Base-by-base conservation (phyloP, 164 flowering plant species). In the Buxus sempervirens region DNA sequence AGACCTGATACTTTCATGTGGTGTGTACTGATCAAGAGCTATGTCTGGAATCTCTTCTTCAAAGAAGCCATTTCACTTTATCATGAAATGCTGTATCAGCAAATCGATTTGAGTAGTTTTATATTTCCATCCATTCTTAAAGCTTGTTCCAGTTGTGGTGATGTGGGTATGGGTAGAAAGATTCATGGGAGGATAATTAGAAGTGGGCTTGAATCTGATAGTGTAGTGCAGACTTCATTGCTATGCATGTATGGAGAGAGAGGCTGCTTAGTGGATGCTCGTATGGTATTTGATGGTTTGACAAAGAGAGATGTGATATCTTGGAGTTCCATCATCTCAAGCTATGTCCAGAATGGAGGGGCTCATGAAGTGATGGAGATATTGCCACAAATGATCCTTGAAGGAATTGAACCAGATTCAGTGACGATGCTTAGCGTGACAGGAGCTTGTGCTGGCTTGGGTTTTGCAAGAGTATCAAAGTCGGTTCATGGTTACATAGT, bases 1-100 rank as follows among this genome's bases (percentile, higher is more conserved):
- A 64, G 38, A 0, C 95, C 95, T 5, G 96, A 93, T 79, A 75
- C 90, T 48, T 88, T 89, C 90, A 89, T 90, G 91, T 86, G 84
- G 81, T 89, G 90, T 57, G 89, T 93, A 1, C 73, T 90, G 19
- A 78, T 93, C 62, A 93, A 89, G 69, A 75, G 77, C 76, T 75
- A 73, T 66, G 85, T 85, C 0, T 79, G 87, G 85, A 79, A 72
- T 73, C 57, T 73, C 32, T 74, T 65, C 41, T 85, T 79, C 66
- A 68, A 74, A 64, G 82, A 82, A 73, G 86, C 90, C 74, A 79
- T 89, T 64, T 70, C 64, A 13, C 64, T 89, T 5, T 93, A 82
- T 68, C 75, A 75, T 38, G 36, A 73, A 22, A 82, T 90, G 91
- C 36, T 83, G 53, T 27, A 5, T 28, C 67, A 72, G 4, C 77